Conservation (phyloP, 345 rosid species). For the Draba incana region DNA sequence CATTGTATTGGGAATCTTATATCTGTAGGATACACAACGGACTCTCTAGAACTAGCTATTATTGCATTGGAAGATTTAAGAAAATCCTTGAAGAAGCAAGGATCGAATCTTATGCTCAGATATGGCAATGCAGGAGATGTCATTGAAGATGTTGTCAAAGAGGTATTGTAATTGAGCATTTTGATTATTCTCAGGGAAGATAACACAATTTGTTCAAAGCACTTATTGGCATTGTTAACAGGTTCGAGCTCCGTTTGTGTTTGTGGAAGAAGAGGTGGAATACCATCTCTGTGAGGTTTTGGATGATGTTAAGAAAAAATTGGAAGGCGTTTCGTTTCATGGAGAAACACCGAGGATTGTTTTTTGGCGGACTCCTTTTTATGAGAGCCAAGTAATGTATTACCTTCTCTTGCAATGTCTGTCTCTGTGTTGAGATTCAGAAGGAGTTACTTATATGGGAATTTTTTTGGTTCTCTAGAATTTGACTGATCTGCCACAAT, state of each 20-base stretch:
- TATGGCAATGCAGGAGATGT: conserved; percentile 72
- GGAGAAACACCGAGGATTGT: conserved; percentile 44
- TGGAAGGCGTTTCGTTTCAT: conserved; percentile 34
- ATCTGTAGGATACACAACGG: conserved; percentile 71
- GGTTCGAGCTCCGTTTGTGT: conserved; percentile 63
- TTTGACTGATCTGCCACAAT: conserved; percentile 57
- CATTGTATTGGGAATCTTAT: conserved; percentile 3
- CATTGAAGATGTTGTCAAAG: conserved; percentile 56
- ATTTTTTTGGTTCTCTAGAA: conserved; percentile 42
- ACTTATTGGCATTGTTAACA: conserved; percentile 40
- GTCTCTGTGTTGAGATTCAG: background rate
- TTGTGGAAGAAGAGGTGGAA: conserved; percentile 83
- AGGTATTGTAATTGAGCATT: conserved; percentile 43
- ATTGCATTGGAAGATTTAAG: conserved; percentile 69
- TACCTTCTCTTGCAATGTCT: conserved; percentile 13
- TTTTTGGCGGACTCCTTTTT: conserved; percentile 75
- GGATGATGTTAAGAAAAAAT: conserved; percentile 46
- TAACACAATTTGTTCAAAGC: conserved; percentile 10
- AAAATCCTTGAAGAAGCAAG: conserved; percentile 55
- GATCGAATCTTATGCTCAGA: conserved; percentile 79
- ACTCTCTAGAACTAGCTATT: conserved; percentile 66
- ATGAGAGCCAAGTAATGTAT: conserved; percentile 58
- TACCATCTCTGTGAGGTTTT: conserved; percentile 51
- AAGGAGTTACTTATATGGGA: conserved; percentile 20
- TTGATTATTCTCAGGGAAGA: conserved; percentile 21